Conservation (phyloP, 371 early-diverging fungal genomes). For the Chytridium lagenaria region DNA sequence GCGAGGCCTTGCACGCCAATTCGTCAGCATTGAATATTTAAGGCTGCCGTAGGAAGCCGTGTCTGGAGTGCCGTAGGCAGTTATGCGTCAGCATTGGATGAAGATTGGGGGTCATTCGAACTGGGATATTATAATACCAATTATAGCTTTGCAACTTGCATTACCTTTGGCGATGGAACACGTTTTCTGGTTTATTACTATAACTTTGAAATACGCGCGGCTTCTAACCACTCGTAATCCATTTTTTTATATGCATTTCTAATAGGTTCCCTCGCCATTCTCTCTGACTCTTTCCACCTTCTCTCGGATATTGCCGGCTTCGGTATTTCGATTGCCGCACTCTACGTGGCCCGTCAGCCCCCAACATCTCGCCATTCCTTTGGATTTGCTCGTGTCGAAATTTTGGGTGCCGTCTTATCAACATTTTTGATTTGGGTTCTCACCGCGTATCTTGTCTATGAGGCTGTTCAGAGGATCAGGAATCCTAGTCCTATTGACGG, state of each 20-base stretch:
- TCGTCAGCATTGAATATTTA: no score
- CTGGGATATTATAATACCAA: no score
- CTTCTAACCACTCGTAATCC: constrained; percentile 1
- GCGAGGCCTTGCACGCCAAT: no score
- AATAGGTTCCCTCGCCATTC: constrained; percentile 61
- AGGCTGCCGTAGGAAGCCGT: no score
- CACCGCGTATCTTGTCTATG: constrained; percentile 73
- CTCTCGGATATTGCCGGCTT: constrained; percentile 77
- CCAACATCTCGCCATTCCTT: constrained; percentile 74
- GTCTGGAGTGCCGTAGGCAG: no score
- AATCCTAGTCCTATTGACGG: constrained; percentile 80
- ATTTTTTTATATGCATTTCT: constrained; percentile 8
- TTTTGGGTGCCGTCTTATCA: constrained; percentile 81
- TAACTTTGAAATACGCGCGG: neutral
- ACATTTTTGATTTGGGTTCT: constrained; percentile 83
- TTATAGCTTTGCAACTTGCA: no score
- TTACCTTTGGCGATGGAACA: no score
- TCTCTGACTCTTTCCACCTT: constrained; percentile 80
- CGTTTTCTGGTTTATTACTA: no score
- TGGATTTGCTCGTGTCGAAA: constrained; percentile 87
- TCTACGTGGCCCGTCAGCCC: constrained; percentile 73
- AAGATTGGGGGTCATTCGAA: no score
- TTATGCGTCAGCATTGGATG: no score
- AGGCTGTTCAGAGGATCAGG: constrained; percentile 75
- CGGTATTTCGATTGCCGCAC: constrained; percentile 72